Evolutionary conservation across 2,329 filamentous ascomycete genomes (phyloP).

Genomic region (Sporothrix luriei): DNA sequence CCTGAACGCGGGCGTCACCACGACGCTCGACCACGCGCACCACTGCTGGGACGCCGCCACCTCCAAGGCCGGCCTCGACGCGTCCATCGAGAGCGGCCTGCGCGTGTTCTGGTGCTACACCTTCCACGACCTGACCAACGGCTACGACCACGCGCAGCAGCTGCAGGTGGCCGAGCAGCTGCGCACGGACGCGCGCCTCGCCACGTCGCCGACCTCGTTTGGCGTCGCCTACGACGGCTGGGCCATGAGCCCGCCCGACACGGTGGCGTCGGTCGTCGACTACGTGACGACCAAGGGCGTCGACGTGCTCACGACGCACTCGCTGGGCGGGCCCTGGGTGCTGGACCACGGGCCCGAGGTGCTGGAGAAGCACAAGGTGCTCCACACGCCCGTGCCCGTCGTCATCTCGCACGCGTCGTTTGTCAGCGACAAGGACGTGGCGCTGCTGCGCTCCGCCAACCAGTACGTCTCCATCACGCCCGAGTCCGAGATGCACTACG

Average conservation of each 20-base stretch:
- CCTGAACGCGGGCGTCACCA: conserved; percentile 5
- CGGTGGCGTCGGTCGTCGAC: conserved; percentile 2
- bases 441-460: conserved; percentile 5
- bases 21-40: not conserved
- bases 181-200: not conserved
- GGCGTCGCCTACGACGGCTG: conserved; percentile 15
- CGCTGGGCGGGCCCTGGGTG: conserved; percentile 1
- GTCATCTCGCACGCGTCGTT: conserved; percentile 11
- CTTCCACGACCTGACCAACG: not conserved
- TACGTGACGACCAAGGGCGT: not conserved
- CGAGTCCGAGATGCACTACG: conserved; percentile 17
- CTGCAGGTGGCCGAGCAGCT: not conserved
- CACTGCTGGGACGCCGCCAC: conserved; percentile 9
- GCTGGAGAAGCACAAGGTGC: not conserved
- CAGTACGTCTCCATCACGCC: conserved; percentile 22
- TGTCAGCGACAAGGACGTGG: not conserved
- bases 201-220: not conserved
- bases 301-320: not conserved
- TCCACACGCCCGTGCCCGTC: not conserved
- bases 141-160: conserved; percentile 7
- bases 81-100: conserved; percentile 6
- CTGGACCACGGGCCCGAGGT: not conserved
- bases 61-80: not conserved
- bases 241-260: conserved; percentile 1
- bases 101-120: conserved; percentile 18